Evolutionary conservation across 192 early-diverging fungal species (phyloP).

Genomic region (Dissophora globulifera): DNA sequence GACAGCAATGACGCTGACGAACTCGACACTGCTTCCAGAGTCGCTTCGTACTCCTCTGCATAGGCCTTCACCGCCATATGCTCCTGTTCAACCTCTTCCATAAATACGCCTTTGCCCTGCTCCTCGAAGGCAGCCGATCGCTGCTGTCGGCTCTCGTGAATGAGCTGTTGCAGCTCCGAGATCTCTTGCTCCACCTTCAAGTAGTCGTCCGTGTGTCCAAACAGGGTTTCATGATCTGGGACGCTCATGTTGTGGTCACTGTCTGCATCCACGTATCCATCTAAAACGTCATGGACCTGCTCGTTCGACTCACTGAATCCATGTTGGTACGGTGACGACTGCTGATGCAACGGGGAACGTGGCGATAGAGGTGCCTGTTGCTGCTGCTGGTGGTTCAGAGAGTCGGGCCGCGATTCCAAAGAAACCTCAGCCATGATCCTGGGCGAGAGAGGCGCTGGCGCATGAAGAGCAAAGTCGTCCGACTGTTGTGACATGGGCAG

Average conservation of each 20-base stretch:
- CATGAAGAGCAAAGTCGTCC: background rate
- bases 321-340: no score
- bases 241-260: conserved; percentile 24
- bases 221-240: conserved; percentile 39
- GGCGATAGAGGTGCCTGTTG: conserved; percentile 2
- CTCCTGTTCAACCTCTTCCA: conserved; percentile 44
- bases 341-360: conserved; percentile 5
- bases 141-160: no score
- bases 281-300: no score
- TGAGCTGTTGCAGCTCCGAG: conserved; percentile 25
- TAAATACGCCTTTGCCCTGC: conserved; percentile 9
- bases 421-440: conserved; percentile 34
- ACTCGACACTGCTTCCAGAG: conserved; percentile 29
- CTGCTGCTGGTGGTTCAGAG: background rate
- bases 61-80: conserved; percentile 38
- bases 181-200: conserved; percentile 39
- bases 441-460: conserved; percentile 20
- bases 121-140: background rate
- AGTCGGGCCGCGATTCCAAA: background rate
- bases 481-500: conserved; percentile 25
- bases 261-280: conserved; percentile 3
- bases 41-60: conserved; percentile 34
- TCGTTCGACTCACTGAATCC: no score
- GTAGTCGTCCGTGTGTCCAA: conserved; percentile 40
- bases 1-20: conserved; percentile 21